These are phyloP conservation scores for Arachnopeziza araneosa DNA, from an alignment of 2,329 filamentous ascomycete genomes.

Conservation along the genomic window DNA sequence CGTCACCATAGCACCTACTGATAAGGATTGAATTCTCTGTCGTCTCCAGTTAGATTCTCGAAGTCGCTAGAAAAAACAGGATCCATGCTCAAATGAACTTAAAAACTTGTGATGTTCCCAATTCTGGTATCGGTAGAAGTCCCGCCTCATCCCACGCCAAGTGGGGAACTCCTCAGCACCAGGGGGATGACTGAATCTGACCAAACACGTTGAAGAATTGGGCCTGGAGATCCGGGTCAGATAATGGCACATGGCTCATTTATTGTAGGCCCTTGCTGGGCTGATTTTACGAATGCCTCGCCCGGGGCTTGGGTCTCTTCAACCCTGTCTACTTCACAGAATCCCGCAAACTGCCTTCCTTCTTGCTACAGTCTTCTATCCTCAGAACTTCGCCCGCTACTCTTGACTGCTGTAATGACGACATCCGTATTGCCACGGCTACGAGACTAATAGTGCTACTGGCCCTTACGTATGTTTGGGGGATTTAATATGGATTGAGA, in stretches of 20 bases:
- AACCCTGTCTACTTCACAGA: not conserved
- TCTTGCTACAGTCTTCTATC: not conserved
- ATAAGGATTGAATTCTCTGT: constrained; percentile 1
- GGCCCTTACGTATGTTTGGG: constrained; percentile 7
- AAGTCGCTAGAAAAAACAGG: constrained; percentile 1
- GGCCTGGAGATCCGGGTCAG: not conserved
- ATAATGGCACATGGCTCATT: constrained; percentile 7
- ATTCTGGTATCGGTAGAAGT: not conserved
- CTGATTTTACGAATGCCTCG: constrained; percentile 10
- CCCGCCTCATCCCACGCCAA: constrained; percentile 3
- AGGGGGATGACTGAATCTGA: not conserved
- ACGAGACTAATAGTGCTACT: constrained; percentile 4
- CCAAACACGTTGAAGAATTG: constrained; percentile 7
- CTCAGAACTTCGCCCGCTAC: not conserved
- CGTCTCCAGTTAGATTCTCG: constrained; percentile 8
- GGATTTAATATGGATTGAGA: not conserved
- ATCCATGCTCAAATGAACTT: not conserved
- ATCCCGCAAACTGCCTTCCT: not conserved
- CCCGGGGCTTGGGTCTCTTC: constrained; percentile 1
- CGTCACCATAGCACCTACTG: not conserved
- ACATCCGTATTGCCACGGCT: not conserved
- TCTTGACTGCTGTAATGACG: not conserved
- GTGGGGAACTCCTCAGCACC: constrained; percentile 1
- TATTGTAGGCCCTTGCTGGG: not conserved
- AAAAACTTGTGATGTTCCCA: not conserved